A percentile compares a stretch with the other conserved stretches of the same genome.
Conservation (phyloP, 2,329 filamentous ascomycete species). For the Paramyrothecium roridum region DNA sequence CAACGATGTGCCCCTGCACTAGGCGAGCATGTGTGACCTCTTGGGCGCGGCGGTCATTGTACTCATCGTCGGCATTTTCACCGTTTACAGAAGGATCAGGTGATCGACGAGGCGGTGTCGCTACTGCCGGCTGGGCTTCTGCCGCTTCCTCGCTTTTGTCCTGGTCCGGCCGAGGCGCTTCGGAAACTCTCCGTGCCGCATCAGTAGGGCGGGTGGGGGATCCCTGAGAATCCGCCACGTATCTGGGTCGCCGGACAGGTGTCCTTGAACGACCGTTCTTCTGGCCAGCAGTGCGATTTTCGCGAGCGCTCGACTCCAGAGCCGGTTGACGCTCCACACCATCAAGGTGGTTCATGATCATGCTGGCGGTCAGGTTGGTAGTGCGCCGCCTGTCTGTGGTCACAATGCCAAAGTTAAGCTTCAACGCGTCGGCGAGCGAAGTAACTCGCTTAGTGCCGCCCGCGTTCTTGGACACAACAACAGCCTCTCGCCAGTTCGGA, state of each 20-base stretch:
- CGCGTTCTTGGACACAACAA: constrained; percentile 97
- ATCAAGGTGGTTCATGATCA: constrained; percentile 69
- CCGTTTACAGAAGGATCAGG: constrained; percentile 25
- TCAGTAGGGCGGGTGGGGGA: constrained; percentile 37
- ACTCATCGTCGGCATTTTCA: constrained; percentile 42
- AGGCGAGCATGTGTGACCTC: constrained; percentile 91
- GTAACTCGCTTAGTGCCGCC: constrained; percentile 97
- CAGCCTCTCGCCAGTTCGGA: constrained; percentile 81
- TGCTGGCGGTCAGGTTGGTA: constrained; percentile 73
- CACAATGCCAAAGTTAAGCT: constrained; percentile 96
- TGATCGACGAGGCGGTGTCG: constrained; percentile 17
- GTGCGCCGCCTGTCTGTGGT: constrained; percentile 74
- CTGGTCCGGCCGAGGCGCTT: constrained; percentile 3
- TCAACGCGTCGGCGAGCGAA: constrained; percentile 89
- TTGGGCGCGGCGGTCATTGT: constrained; percentile 76
- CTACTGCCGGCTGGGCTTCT: constrained; percentile 10
- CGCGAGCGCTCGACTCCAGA: constrained; percentile 28
- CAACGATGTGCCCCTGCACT: constrained; percentile 91
- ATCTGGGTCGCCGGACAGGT: constrained; percentile 21
- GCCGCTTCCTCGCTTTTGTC: neutral
- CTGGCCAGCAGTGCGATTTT: constrained; percentile 11
- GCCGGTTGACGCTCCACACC: constrained; percentile 47
- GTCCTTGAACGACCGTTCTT: constrained; percentile 16
- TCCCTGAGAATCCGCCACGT: constrained; percentile 38
- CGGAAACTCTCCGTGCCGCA: constrained; percentile 8